Base-by-base conservation (phyloP, 352 stramenopile genomes). In the Saprolegnia diclina region DNA sequence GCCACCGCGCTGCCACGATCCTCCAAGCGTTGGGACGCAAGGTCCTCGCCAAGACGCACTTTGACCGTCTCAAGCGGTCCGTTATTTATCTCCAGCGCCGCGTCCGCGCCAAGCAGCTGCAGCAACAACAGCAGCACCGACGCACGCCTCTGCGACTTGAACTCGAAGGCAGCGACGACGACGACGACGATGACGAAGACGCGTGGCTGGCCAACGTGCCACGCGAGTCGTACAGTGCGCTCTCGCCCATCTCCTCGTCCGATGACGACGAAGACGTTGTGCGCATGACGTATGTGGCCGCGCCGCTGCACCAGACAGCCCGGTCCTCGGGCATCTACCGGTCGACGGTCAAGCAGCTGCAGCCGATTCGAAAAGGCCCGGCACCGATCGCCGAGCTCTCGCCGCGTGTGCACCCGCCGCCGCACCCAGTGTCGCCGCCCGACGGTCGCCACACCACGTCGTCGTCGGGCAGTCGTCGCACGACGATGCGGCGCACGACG, bases 401-500 rank as follows among this genome's bases (percentile, higher is more conserved):
- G 29, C 29, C 29, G 29, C 29, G 18, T 3, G 42, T 7, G 13
- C 13, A 48, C 42, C 13, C 10, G 42, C 42, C 42, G 42, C 18
- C 42, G 29, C 29, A 35, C 5, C 29, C 29, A 2, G 29, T 35
- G 29, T 35, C 42, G 18, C 11, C 13, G 13, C 11, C 7, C 4
- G 42, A 48, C 42, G 3, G 13, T n/a, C 42, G 42, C 13, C 13
- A n/a, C 42, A 48, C 42, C 13, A n/a, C 42, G 3, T 48, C 42
- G 11, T 48, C 42, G 42, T 14, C 42, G 3, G 42, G 42, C 42
- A 48, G 42, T n/a, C 42, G 42, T 3, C 42, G 42, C 42, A 48
- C 42, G 42, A 48, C 42, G 10, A 48, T 48, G 42, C 90, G 90
- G 68, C 80, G 86, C 5, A 89, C 73, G 69, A 92, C 83, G 14